A percentile compares a stretch with the other conserved stretches of the same genome.
Conservation (phyloP, 2,329 filamentous ascomycete genomes). For the Diplodia seriata region DNA sequence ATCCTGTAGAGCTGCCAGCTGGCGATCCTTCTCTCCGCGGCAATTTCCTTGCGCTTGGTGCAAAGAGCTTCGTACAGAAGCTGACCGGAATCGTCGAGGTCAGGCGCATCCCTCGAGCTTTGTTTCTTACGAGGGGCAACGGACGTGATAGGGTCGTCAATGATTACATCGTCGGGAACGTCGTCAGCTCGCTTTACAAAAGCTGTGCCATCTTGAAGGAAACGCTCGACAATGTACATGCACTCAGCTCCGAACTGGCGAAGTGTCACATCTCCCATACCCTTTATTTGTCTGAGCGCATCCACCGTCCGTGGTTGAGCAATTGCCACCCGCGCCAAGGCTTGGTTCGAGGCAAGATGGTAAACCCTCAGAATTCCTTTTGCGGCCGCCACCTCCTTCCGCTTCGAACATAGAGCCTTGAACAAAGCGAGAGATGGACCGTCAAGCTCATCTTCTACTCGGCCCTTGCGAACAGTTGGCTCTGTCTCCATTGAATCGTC, state of each 20-base stretch:
- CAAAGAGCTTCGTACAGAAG: not conserved
- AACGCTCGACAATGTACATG: not conserved
- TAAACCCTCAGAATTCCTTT: not conserved
- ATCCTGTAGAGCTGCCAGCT: constrained; percentile 34
- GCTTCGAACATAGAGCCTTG: not conserved
- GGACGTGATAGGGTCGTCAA: constrained; percentile 8
- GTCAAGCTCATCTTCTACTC: not conserved
- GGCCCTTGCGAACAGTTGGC: not conserved
- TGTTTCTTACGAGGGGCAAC: not conserved
- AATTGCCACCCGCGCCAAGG: not conserved
- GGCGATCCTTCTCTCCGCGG: constrained; percentile 33
- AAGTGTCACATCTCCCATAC: constrained; percentile 2
- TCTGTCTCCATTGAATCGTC: not conserved
- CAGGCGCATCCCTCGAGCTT: no score
- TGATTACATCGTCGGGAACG: constrained; percentile 8
- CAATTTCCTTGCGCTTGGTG: constrained; percentile 36
- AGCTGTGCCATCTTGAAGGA: not conserved
- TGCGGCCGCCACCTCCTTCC: not conserved
- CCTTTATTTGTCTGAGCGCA: constrained; percentile 7
- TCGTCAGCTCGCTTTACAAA: constrained; percentile 3
- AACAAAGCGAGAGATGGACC: constrained; percentile 3
- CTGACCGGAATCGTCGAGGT: not conserved
- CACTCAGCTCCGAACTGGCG: constrained; percentile 24
- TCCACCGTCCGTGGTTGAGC: constrained; percentile 34
- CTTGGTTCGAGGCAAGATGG: not conserved